Base-by-base conservation (phyloP, 768 basidiomycete genomes). In the Saitozyma sp. region DNA sequence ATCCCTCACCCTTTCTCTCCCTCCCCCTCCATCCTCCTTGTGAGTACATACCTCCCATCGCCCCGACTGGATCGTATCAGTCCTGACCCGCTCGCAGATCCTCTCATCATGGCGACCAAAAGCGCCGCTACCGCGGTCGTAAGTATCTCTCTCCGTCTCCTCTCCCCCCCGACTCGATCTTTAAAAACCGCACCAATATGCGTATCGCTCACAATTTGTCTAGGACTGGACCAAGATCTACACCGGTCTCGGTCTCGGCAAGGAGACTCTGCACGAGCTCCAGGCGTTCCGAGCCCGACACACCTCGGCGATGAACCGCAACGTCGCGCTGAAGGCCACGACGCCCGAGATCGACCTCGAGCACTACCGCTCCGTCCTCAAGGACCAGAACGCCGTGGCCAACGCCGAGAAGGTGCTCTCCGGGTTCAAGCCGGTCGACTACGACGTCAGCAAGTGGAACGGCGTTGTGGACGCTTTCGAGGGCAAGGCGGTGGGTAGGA, bases 391-490 rank as follows among this genome's bases (percentile, higher is more conserved):
- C 56, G 84, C 98, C 67, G 87, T 97, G 57, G 89, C 91, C 72
- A 90, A 96, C 80, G 90, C 89, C 10, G 94, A 98, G 84, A 94
- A 92, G 82, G 80, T 89, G 56, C 79, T 96, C 72, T 87, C 84
- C 64, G 86, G 86, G 41, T 98, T 96, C 85, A 96, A 95, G 82
- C 91, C 96, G 42, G 88, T 92, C 56, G 89, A 91, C 2, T 97
- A 97, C 81, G 95, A 99, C 77, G 89, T 93, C 62, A 82, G 81
- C 71, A 84, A 90, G 58, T 91, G 94, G 80, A 78, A 96, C 81
- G 95, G 92, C 82, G 92, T 91, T 50, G 96, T 99, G 73, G 92
- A 95, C 78, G 88, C 91, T 54, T 99, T 99, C 80, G 91, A 98
- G 85, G 84, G 86, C 64, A 96, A 94, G 82, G 96, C 96, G 65